Evolutionary conservation across 495 filamentous ascomycete genomes (phyloP).

Genomic region (Lasiosphaeriaceae sp.): DNA sequence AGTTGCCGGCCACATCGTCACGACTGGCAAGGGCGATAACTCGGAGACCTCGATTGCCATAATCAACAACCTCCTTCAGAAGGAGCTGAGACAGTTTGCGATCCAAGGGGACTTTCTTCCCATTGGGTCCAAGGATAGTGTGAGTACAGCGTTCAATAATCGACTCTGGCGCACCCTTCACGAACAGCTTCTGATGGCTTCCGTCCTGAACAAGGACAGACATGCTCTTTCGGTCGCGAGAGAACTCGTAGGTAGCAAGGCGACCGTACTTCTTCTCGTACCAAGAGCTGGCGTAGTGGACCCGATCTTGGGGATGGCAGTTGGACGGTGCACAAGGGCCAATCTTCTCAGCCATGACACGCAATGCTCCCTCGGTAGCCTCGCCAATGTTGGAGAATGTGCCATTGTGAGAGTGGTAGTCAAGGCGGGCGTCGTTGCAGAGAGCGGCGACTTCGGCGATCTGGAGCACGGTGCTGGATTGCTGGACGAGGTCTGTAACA

Average conservation of each 20-base stretch:
- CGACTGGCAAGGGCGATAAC: conserved; percentile 89
- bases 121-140: conserved; percentile 68
- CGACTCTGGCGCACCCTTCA: conserved; percentile 95
- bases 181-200: conserved; percentile 72
- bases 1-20: conserved; percentile 65
- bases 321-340: conserved; percentile 52
- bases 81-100: conserved; percentile 64
- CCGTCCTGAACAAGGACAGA: conserved; percentile 79
- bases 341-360: conserved; percentile 91
- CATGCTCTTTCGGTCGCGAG: conserved; percentile 98
- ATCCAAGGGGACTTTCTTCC: conserved; percentile 66
- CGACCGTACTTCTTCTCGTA: conserved; percentile 73
- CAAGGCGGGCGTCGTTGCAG: conserved; percentile 85
- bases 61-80: conserved; percentile 74
- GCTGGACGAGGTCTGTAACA: conserved; percentile 63
- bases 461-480: conserved; percentile 74
- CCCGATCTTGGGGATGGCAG: conserved; percentile 47
- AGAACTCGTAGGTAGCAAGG: conserved; percentile 93
- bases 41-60: conserved; percentile 87
- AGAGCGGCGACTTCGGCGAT: conserved; percentile 84
- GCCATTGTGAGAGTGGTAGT: conserved; percentile 70
- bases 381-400: conserved; percentile 86
- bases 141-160: conserved; percentile 88
- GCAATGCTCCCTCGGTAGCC: conserved; percentile 90
- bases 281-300: conserved; percentile 77